Base-by-base conservation (phyloP, 2,329 filamentous ascomycete species). In the Camptophora hylomeconis region DNA sequence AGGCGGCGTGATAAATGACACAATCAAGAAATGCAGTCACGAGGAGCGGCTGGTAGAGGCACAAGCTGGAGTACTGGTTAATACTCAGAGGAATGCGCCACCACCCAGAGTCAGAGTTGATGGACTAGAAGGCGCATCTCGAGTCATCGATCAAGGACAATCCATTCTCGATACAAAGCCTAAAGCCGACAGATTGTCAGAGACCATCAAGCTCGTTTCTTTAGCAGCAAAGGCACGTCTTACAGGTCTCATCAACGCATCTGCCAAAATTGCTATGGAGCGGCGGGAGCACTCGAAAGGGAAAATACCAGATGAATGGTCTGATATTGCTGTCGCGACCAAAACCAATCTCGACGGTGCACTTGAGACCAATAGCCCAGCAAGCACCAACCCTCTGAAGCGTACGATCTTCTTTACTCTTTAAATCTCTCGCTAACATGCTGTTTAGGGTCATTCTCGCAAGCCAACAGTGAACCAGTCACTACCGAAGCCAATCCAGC, bases 281-380 rank as follows among this genome's bases (percentile, higher is more conserved):
- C 72, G 87, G 30, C 78, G 81, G 48, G 73, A 68, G 36, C 80
- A 78, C 12, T 81, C 84, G 2, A 79, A 92, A 51, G 87, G 86
- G 1, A 60, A 75, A 17, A 63, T 93, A 5, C 80, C 83, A 3
- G 62, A 70, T 7, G 80, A 86, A 31, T 89, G 84, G 72, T 55
- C 66, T 12, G 72, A 80, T 41, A 66, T 83, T 25, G 82, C 82
- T 4, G 66, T 53, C 51, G 45, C 69, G 59, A 32, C 47, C 63
- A 36, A 63, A 54, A 47, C 60, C 34, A 49, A 30, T 36, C 35
- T 31, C 55, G 32, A 44, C 45, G 44, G 48, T 48, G 47, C 44
- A 34, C 52, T 52, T 24, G 54, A 56, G 31, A 34, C 24, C 21
- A 26, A 51, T 19, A 57, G 51, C 34, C 40, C 44, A 11, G 30